These are phyloP conservation scores for Umbelopsis vinacea DNA, from an alignment of 192 early-diverging fungal species.

Conservation along the genomic window DNA sequence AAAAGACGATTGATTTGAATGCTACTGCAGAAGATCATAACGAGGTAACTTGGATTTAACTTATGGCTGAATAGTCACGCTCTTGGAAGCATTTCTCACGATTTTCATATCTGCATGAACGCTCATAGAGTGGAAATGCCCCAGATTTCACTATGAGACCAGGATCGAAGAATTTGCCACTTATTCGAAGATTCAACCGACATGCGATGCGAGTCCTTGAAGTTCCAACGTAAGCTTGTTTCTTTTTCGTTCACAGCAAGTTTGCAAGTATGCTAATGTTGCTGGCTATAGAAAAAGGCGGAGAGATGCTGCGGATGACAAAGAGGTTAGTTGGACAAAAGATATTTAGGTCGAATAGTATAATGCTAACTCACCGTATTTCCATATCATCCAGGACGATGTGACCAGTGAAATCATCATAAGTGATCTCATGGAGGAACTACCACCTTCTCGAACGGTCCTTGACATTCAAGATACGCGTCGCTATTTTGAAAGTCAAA, in stretches of 20 bases:
- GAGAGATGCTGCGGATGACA: neutral
- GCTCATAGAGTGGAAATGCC: slow-evolving; percentile 63
- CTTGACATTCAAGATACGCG: slow-evolving; percentile 78
- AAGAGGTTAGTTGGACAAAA: neutral
- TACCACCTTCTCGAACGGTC: slow-evolving; percentile 50
- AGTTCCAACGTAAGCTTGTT: slow-evolving; percentile 23
- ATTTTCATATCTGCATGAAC: neutral
- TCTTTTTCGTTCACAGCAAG: neutral
- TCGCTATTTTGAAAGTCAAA: slow-evolving; percentile 79
- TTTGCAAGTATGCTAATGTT: neutral
- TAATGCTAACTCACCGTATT: neutral
- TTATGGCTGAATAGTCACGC: neutral
- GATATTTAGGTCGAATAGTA: neutral
- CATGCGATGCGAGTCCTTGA: slow-evolving; percentile 85
- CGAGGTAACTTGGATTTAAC: slow-evolving; percentile 43
- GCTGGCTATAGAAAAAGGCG: neutral
- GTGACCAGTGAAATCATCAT: slow-evolving; percentile 66
- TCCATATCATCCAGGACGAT: slow-evolving; percentile 37
- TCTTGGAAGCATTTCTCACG: neutral
- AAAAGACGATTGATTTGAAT: slow-evolving; percentile 78
- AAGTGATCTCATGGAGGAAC: slow-evolving; percentile 65
- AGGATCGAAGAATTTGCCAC: slow-evolving; percentile 69
- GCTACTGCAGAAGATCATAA: slow-evolving; percentile 82
- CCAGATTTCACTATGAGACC: slow-evolving; percentile 86
- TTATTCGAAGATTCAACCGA: slow-evolving; percentile 89